These are phyloP conservation scores for Backusella liffmaniae DNA, from an alignment of 192 early-diverging fungal species.

Conservation along the genomic window DNA sequence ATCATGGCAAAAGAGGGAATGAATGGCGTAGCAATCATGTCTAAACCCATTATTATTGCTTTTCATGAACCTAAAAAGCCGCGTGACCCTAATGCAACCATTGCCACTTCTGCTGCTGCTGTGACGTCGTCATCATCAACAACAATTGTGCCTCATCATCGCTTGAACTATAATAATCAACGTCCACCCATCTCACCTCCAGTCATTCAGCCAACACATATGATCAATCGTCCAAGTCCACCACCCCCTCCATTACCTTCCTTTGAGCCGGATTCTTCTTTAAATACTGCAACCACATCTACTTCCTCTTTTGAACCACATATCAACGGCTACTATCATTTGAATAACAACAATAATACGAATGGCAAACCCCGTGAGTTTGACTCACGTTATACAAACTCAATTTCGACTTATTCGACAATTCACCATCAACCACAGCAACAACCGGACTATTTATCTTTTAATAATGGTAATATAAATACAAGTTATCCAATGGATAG, in stretches of 20 bases:
- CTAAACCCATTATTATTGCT: constrained; percentile 89
- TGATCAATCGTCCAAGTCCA: background rate
- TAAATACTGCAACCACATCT: background rate
- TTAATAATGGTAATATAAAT: background rate
- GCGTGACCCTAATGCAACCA: constrained; percentile 36
- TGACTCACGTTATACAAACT: constrained; percentile 5
- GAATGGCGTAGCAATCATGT: constrained; percentile 79
- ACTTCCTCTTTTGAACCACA: background rate
- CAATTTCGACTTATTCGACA: background rate
- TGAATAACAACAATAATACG: background rate
- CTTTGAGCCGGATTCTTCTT: background rate
- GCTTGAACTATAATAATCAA: background rate
- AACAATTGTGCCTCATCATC: background rate
- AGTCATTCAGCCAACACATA: background rate
- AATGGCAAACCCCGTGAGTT: constrained; percentile 7
- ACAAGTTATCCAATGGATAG: background rate
- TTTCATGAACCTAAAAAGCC: constrained; percentile 92
- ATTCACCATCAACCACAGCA: background rate
- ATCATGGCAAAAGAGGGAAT: constrained; percentile 85
- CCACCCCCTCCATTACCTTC: background rate
- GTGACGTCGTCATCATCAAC: background rate
- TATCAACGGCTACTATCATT: background rate
- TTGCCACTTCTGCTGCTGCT: background rate
- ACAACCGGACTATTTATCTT: background rate
- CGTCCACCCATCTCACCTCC: background rate